Percentiles rank a stretch among this genome's conserved stretches.
Evolutionary conservation across 148 eudicot species (phyloP).

Genomic region (Bassia scoparia): DNA sequence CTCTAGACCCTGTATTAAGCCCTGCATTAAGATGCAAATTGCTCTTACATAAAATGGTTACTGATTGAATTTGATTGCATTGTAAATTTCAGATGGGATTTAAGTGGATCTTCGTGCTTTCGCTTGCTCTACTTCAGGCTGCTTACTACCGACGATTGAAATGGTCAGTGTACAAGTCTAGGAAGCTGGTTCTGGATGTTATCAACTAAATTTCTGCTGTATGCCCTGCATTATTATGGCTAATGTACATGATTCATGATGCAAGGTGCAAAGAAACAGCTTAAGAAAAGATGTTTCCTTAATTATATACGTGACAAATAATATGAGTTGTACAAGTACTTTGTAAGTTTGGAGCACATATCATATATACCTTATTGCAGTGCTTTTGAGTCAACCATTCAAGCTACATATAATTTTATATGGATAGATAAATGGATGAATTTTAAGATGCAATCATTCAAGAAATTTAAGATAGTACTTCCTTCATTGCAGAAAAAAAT

Average conservation of each 20-base stretch:
- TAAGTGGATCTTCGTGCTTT: constrained; percentile 28
- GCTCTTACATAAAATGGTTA: background rate
- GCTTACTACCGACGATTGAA: constrained; percentile 24
- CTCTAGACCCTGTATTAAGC: background rate
- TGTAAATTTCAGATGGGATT: constrained; percentile 25
- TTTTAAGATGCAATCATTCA: too few species aligned
- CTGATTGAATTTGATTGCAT: background rate
- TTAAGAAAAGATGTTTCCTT: background rate
- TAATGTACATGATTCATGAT: background rate
- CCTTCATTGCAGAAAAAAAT: too few species aligned
- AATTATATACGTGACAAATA: too few species aligned
- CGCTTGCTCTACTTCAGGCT: constrained; percentile 26
- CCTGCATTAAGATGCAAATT: background rate
- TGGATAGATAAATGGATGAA: too few species aligned
- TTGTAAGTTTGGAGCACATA: too few species aligned
- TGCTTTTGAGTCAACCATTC: too few species aligned
- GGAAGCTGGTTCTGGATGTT: constrained; percentile 28
- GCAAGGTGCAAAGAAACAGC: background rate
- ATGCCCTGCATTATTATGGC: background rate
- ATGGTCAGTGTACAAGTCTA: constrained; percentile 26
- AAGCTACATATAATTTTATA: too few species aligned
- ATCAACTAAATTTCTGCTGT: background rate
- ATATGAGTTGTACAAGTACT: too few species aligned
- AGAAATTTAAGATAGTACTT: too few species aligned
- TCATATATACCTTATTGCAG: too few species aligned